Base-by-base conservation (phyloP, 805 yeast genomes). In the Hyphopichia homilentoma region DNA sequence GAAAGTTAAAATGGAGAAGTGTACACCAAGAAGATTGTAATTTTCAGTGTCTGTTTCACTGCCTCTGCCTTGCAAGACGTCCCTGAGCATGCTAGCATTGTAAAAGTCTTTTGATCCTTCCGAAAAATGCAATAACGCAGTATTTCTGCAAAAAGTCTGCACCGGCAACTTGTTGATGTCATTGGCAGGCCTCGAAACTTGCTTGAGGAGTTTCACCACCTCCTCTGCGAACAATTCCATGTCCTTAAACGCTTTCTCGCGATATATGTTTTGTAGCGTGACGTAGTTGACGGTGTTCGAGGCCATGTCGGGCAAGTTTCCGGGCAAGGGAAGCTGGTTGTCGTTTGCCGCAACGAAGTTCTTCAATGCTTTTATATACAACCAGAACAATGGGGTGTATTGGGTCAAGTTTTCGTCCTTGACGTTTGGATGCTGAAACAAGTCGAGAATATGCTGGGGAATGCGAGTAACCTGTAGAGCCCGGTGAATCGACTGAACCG, bases 281-380 rank as follows among this genome's bases (percentile, higher is more conserved):
- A 81, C 64, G 52, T 84, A 90, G 34, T 65, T 65, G 6, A 58
- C 54, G 0, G 96, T 81, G 39, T 79, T 77, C 0, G 95, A 75
- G 14, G 84, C 82, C 96, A 90, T 90, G 52, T 89, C 97, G 0
- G 96, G 95, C 5, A 89, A 50, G 1, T 62, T 70, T 0, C 95
- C 96, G 3, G 81, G 68, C 2, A 86, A 55, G 0, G 96, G 95
- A n/a, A 85, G 61, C 4, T 59, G 51, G 1, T 63, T 58, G 12
- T 54, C 47, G 15, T 61, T 55, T 25, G 28, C 26, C 0, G 31
- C 40, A 0, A 77, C 66, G 52, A 78, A 87, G 6, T 43, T 38
- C 26, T 68, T 59, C 30, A 86, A 59, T 0, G 88, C 83, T 25
- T 54, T 58, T 0, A 73, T 65, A 13, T 76, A 65, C 2, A 73